Percentiles rank a stretch among this genome's conserved stretches.
These are phyloP conservation scores for Hemisphaericaspora xylanilytica DNA, from an alignment of 1,139 yeast species.

Conservation along the genomic window DNA sequence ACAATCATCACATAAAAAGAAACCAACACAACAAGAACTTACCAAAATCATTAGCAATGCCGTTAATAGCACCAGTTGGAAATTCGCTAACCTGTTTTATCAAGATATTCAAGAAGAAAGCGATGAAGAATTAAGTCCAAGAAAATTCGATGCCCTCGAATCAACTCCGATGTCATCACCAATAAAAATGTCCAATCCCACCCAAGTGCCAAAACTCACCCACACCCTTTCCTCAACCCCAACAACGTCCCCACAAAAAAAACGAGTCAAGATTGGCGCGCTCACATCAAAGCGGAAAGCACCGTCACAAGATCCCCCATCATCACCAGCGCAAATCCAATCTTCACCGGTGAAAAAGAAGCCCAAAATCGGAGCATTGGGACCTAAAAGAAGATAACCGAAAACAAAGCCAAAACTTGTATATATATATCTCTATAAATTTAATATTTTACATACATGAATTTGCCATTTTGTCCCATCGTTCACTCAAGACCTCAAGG, in stretches of 20 bases:
- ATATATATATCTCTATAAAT: background rate
- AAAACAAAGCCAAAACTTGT: background rate
- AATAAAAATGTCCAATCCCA: background rate
- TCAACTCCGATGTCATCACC: background rate
- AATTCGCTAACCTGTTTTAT: constrained; percentile 12
- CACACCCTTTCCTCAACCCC: background rate
- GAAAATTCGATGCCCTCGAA: constrained; percentile 6
- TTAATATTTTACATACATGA: too few species aligned
- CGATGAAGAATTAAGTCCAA: constrained; percentile 8
- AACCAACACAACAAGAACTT: constrained; percentile 7
- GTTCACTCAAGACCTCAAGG: constrained; percentile 29
- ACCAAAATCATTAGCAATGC: constrained; percentile 8
- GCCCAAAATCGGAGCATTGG: constrained; percentile 12
- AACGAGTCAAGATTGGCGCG: constrained; percentile 10
- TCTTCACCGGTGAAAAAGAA: constrained; percentile 12
- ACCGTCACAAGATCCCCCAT: background rate
- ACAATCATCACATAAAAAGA: constrained; percentile 6
- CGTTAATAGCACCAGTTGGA: constrained; percentile 8
- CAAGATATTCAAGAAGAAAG: constrained; percentile 1
- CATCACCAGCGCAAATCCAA: constrained; percentile 2
- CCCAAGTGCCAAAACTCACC: background rate
- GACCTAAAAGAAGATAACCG: background rate
- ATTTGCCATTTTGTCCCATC: constrained; percentile 38
- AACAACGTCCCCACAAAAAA: constrained; percentile 10
- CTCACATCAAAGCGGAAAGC: constrained; percentile 1